Percentiles rank a stretch among this genome's conserved stretches.
Evolutionary conservation across 2,329 filamentous ascomycete genomes (phyloP).

Genomic region (Mariannaea elegans): DNA sequence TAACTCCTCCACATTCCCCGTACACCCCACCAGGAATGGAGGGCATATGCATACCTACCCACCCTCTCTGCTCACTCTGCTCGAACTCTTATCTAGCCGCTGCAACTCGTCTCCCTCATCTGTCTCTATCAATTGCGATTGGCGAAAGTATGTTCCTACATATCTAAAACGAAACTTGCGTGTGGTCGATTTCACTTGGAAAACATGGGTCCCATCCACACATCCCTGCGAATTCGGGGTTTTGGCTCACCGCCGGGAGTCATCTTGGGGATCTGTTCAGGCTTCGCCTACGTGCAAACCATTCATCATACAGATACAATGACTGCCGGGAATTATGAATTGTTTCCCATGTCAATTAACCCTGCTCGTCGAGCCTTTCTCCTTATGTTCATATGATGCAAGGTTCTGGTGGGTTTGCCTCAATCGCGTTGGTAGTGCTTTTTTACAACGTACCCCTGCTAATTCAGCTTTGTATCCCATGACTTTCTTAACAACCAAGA

Average conservation of each 20-base stretch:
- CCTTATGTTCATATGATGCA: too few relatives aligned
- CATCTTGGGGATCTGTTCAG: neutral
- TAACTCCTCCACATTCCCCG: constrained; percentile 16
- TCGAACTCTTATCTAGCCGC: neutral
- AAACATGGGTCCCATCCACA: constrained; percentile 1
- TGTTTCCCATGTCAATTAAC: too few relatives aligned
- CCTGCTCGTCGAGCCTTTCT: too few relatives aligned
- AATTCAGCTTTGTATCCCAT: too few relatives aligned
- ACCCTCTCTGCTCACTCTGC: neutral
- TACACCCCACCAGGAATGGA: constrained; percentile 5
- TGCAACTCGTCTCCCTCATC: neutral
- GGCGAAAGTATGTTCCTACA: neutral
- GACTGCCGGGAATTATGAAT: neutral
- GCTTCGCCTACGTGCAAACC: neutral
- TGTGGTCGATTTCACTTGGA: neutral
- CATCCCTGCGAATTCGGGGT: constrained; percentile 7
- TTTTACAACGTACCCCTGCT: too few relatives aligned
- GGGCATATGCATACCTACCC: neutral
- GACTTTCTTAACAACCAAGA: neutral
- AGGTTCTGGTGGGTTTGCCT: too few relatives aligned
- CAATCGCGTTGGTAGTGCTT: too few relatives aligned
- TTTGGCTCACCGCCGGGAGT: constrained; percentile 20
- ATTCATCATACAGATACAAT: neutral
- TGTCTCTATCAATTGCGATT: neutral
- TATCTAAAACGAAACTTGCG: neutral